Percentiles rank a stretch among this genome's conserved stretches.
phyloP scores from a whole-genome alignment of 768 basidiomycete genomes.

The Rhizopogon salebrosus region DNA sequence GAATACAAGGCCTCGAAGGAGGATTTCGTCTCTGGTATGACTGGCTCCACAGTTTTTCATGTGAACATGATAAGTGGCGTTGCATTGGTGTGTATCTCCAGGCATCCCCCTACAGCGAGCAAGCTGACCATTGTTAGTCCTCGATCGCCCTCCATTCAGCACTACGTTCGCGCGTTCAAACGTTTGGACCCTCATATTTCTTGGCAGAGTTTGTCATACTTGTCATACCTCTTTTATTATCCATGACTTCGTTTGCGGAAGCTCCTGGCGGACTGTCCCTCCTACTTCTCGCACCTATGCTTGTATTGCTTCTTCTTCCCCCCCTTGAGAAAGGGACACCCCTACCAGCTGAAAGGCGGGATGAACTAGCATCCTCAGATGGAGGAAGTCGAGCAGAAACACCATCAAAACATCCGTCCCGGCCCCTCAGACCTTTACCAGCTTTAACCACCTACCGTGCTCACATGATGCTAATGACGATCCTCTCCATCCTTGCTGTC shows the following conservation, averaged over 20 bases:
- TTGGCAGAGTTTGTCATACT: conserved; percentile 58
- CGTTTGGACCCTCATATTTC: conserved; percentile 33
- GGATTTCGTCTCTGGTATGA: conserved; percentile 71
- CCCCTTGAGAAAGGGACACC: conserved; percentile 41
- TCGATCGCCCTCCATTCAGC: conserved; percentile 70
- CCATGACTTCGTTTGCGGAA: conserved; percentile 71
- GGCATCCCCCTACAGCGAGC: neutral
- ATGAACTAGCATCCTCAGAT: neutral
- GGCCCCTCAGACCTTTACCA: conserved; percentile 45
- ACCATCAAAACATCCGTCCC: neutral
- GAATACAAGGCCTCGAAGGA: conserved; percentile 77
- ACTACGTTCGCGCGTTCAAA: conserved; percentile 43
- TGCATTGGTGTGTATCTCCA: conserved; percentile 47
- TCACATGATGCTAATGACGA: conserved; percentile 93
- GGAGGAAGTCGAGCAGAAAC: neutral
- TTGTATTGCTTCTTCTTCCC: conserved; percentile 39
- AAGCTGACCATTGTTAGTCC: conserved; percentile 39
- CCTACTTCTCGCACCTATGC: conserved; percentile 41
- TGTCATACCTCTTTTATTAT: conserved; percentile 73
- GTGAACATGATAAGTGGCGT: conserved; percentile 66
- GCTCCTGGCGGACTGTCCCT: conserved; percentile 48
- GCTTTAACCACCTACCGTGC: conserved; percentile 85
- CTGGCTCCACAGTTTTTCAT: conserved; percentile 63
- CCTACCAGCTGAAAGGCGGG: conserved; percentile 38
- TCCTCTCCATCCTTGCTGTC: conserved; percentile 88